Evolutionary conservation across 345 rosid genomes (phyloP), one percentile per base, ranked within the genome.

Genomic region (Boechera retrofracta): DNA sequence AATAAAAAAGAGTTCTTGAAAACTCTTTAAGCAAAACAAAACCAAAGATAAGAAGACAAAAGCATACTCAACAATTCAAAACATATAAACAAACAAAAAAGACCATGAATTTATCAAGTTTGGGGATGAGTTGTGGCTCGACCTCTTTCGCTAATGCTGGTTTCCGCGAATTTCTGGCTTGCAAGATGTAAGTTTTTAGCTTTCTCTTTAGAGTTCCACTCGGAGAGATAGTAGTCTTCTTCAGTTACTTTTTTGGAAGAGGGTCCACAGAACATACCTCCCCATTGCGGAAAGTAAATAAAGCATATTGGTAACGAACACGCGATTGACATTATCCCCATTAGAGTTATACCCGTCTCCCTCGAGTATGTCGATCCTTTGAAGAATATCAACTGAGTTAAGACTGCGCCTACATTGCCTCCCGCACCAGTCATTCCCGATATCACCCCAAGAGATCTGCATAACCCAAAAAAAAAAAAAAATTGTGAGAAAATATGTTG

Each of bases 351-450:
- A 13, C 97, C 98, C 4, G 72, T 83, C 71, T 92, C 97, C 74
- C 85, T 94, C 0, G 97, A 70, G 74, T 92, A 94, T 55, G 15
- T 84, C 0, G 97, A 90, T 26, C 98, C 97, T 80, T 83, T 87
- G 85, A 94, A 94, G 83, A 94, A 94, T 31, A 89, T 85, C 45
- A 94, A 32, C 12, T 94, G 98, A 8, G 98, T 92, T 31, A 94
- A 31, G 24, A 90, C 91, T 3, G 98, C 97, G 0, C 97, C 98
- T 8, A 89, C 86, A 45, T 89, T 94, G 61, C 98, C 97, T 16
- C 97, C 97, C 0, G 90, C 97, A 61, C 97, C 98, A 0, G 91
- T 83, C 98, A 94, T 90, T 3, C 98, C 97, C 0, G 97, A 90
- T 61, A 89, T 72, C 53, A 92, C 72, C 29, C 98, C 98, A 33